These are phyloP conservation scores for Syzygium aromaticum DNA, from an alignment of 345 rosid genomes.

Conservation along the genomic window DNA sequence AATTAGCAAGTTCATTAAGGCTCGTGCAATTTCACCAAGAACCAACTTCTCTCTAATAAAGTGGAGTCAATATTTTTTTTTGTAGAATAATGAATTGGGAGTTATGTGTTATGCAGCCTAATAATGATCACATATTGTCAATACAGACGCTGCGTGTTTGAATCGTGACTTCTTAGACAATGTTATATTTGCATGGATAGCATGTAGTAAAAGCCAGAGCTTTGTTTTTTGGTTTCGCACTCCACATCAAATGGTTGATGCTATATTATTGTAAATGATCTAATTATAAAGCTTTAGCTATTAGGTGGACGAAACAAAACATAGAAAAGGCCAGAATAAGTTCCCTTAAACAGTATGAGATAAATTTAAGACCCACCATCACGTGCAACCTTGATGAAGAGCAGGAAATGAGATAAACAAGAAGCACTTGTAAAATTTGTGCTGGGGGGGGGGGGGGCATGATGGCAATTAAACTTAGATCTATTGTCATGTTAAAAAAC, in stretches of 20 bases:
- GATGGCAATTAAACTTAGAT: background rate
- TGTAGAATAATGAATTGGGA: background rate
- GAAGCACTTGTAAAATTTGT: background rate
- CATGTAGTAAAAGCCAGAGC: background rate
- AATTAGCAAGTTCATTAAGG: background rate
- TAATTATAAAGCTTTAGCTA: background rate
- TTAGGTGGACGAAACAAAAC: background rate
- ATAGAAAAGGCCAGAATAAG: background rate
- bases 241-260: background rate
- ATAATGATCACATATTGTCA: background rate
- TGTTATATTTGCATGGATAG: background rate
- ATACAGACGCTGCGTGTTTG: background rate
- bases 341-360: background rate
- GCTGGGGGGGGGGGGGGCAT: background rate
- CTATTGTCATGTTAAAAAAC: background rate
- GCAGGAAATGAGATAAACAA: background rate
- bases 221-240: background rate
- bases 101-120: background rate
- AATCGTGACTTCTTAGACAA: background rate
- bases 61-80: background rate
- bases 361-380: background rate
- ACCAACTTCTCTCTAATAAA: background rate
- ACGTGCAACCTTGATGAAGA: background rate
- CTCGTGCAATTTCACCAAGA: background rate
- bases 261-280: background rate